Base-by-base conservation (phyloP, 2,329 filamentous ascomycete genomes). In the Neurospora sp. region DNA sequence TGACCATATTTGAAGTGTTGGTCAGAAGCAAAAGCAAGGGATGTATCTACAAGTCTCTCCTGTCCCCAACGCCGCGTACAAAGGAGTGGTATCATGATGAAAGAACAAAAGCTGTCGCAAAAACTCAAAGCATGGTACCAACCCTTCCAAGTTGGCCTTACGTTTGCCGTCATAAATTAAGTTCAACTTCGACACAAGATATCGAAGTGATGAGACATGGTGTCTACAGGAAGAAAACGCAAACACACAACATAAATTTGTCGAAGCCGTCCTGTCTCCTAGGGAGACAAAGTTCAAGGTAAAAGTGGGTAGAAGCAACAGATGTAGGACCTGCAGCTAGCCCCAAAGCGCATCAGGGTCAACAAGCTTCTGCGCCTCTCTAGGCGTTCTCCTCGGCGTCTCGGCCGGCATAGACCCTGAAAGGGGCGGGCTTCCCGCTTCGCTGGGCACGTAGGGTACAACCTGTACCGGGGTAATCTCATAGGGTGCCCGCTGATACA, bases 401-500 rank as follows among this genome's bases (percentile, higher is more conserved):
- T 68, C 66, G 10, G 8, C 38, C n/a, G 66, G 46, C 36, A 62
- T 28, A 23, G 42, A 38, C 23, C 38, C 23, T 33, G 33, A 38
- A 33, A 42, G 38, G 62, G 46, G 43, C 13, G 52, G 69, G 23
- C 66, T 71, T 23, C 66, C 42, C 52, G 52, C 52, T 38, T 71
- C 68, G 13, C 68, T 46, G 19, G 70, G 33, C 23, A 70, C 40
- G 36, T 70, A 73, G 3, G 72, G 71, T n/a, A 70, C 68, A 3
- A 69, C 38, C 23, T 70, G 70, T 17, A 69, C 68, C 3, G 69
- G 68, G 2, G 71, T 69, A 1, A 42, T 28, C 2, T 72, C 71
- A 42, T 71, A 70, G 1, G 73, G 69, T 8, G 36, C 66, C 10
- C 73, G 71, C 13, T 73, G 71, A 42, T 74, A 73, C 1, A 73